Base-by-base conservation (phyloP, 129 eudicot species). In the Pulicaria dysenterica region DNA sequence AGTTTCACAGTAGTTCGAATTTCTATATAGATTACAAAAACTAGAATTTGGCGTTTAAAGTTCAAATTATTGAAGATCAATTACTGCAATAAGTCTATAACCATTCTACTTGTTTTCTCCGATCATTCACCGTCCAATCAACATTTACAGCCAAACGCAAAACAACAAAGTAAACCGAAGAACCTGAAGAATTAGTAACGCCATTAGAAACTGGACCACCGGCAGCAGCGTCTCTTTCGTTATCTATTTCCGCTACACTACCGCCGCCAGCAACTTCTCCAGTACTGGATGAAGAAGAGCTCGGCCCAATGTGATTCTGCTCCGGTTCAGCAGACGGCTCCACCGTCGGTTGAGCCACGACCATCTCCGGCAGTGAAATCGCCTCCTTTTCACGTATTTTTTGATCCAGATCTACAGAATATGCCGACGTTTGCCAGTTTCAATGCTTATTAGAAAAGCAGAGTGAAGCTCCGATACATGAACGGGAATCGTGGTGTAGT, bases 151-250 rank as follows among this genome's bases (percentile, higher is more conserved):
- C 43, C 63, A 56, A 49, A 58, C 53, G 17, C 37, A 58, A 10
- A 69, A 12, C 7, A 75, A 19, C 37, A 67, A 50, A 65, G 7
- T 24, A 68, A 47, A 37, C 72, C 58, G 12, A 80, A 82, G 1
- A 46, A 84, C 85, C 89, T 78, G 87, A 81, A 63, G 81, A 57
- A 14, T 36, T 19, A 71, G 62, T 43, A 57, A 40, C 78, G 65
- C 84, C 85, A 41, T 82, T 82, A 67, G 85, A 74, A 68, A 72
- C 11, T 13, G 69, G 68, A 62, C 59, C 67, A 54, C 75, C 73
- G 49, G 70, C 81, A 45, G 24, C 59, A 38, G 3, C 77, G 49
- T 31, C 73, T 45, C 63, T 13, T 17, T 69, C 73, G 67, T 44
- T 37, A 66, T 36, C 74, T 24, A 58, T 54, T 31, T 51, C 77